Base-by-base conservation (phyloP, 441 rosid genomes). In the Gossypium gossypioides region DNA sequence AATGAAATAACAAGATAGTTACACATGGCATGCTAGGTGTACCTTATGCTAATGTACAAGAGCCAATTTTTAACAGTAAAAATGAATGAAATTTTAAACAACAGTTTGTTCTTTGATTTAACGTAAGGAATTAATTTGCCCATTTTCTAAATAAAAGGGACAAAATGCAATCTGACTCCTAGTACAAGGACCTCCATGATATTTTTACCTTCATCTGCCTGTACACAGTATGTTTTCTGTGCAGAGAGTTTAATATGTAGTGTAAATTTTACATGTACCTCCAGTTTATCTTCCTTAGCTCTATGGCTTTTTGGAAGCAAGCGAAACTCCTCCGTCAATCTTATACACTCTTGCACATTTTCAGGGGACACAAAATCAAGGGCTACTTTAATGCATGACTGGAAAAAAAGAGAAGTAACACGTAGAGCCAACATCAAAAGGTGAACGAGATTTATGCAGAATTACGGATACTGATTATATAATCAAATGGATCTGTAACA, bases 311-410 rank as follows among this genome's bases (percentile, higher is more conserved):
- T 83, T 0, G 97, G 97, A 72, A 91, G 90, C 71, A 85, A 27
- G 15, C 97, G 92, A 67, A 86, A 91, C 83, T 89, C 93, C 55
- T 91, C 86, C 0, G 93, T 89, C 80, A 91, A 79, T 3, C 86
- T 88, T 70, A 89, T 80, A 81, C 96, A 89, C 68, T 91, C 90
- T 27, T 80, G 62, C 46, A 91, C 74, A 69, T 87, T 91, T 51
- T 89, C 97, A 8, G 97, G 97, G 8, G 96, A 91, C 18, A 91
- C 97, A 73, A 91, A 89, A 79, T 91, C 96, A n/a, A 83, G 83
- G 1, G 97, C 97, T 60, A 91, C 93, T 79, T 91, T 91, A 37
- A 88, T 89, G 75, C 97, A 91, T 4, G 96, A 91, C 97, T 91
- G 72, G 19, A 69, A 73, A 65, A 51, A 74, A 21, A 1, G 24